Percentiles rank a stretch among this genome's conserved stretches.
phyloP scores from a whole-genome alignment of 1,284 basidiomycete species.

The Schizophyllum amplum region DNA sequence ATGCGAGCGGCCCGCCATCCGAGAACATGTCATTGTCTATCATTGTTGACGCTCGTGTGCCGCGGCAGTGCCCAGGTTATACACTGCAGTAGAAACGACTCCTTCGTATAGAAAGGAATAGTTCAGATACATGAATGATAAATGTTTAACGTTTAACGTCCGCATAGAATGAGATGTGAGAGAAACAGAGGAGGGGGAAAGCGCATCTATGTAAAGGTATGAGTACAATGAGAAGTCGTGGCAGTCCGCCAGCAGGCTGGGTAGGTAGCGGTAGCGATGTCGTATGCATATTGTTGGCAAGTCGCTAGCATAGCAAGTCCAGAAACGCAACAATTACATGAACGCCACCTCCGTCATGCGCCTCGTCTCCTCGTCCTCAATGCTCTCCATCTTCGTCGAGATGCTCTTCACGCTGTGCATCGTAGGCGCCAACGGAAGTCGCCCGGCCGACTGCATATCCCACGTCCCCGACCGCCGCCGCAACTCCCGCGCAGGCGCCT shows the following conservation, averaged over 20 bases:
- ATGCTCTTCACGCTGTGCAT: conserved; percentile 53
- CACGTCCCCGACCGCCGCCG: conserved; percentile 1
- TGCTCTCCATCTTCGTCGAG: conserved; percentile 37
- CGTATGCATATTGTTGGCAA: no score
- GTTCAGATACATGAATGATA: no score
- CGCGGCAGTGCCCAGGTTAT: no score
- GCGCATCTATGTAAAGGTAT: no score
- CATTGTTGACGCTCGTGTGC: background rate
- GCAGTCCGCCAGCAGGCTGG: no score
- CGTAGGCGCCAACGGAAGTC: conserved; percentile 43
- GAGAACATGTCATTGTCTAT: background rate
- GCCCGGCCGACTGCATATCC: conserved; percentile 10
- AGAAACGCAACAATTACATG: conserved; percentile 19
- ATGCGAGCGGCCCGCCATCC: background rate
- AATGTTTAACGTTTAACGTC: no score
- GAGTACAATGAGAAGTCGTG: no score
- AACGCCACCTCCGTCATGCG: conserved; percentile 65
- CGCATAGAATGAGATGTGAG: no score
- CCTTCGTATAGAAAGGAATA: no score
- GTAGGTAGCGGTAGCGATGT: no score
- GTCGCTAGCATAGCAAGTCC: background rate
- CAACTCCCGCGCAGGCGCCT: background rate
- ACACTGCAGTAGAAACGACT: no score
- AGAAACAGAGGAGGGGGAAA: no score
- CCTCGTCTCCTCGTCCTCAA: conserved; percentile 58